phyloP scores from a whole-genome alignment of 495 filamentous ascomycete species.

The Parathielavia appendiculata region DNA sequence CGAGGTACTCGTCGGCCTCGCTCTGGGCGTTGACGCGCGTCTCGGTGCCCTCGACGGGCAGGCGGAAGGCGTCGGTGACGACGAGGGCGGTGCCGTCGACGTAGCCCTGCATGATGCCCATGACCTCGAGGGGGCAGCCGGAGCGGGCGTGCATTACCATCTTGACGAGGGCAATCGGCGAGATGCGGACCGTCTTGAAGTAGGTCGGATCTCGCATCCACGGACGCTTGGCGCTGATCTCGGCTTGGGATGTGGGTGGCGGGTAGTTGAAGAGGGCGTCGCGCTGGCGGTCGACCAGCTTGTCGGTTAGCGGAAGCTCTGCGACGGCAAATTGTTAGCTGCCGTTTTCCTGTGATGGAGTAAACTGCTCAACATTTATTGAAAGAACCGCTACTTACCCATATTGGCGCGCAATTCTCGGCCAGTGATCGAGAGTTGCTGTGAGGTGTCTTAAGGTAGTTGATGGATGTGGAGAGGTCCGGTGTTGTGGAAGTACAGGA shows the following conservation, averaged over 20 bases:
- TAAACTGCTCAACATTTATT: neutral
- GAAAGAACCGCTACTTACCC: constrained; percentile 7
- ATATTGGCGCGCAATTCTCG: neutral
- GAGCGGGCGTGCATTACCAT: constrained; percentile 99
- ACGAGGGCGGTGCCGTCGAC: constrained; percentile 78
- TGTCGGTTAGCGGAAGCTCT: constrained; percentile 60
- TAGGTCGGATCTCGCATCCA: constrained; percentile 81
- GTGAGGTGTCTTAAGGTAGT: neutral
- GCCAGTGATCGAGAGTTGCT: neutral
- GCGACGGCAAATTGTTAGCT: constrained; percentile 2
- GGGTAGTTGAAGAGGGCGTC: constrained; percentile 90
- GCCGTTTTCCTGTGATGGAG: neutral
- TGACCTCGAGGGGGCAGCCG: constrained; percentile 86
- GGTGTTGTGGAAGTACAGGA: neutral
- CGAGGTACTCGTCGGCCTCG: constrained; percentile 96
- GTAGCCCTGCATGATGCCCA: constrained; percentile 98
- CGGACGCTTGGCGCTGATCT: constrained; percentile 52
- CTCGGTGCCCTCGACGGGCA: constrained; percentile 97
- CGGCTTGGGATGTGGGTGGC: constrained; percentile 53
- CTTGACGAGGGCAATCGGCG: constrained; percentile 88
- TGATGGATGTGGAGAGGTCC: neutral
- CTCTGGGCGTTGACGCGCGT: constrained; percentile 94
- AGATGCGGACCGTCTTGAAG: constrained; percentile 92
- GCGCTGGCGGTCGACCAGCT: constrained; percentile 74
- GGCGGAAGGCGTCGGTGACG: constrained; percentile 87